Evolutionary conservation across 352 stramenopile genomes (phyloP), one percentile per base, ranked within the genome.

Genomic region (Thraustochytrium sp.): DNA sequence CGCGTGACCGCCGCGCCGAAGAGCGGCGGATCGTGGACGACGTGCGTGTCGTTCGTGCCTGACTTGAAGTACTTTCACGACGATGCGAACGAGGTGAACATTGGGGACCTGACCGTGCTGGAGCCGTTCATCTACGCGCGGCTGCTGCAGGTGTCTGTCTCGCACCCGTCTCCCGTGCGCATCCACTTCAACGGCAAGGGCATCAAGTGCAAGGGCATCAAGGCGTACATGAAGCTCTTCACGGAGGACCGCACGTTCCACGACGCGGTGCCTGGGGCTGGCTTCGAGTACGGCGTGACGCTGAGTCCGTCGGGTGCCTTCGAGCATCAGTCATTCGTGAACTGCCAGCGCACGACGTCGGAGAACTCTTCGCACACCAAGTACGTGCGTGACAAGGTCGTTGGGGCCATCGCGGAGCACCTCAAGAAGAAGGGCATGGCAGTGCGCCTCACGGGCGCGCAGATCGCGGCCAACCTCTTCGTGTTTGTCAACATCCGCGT

Each of bases 401-500:
- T 53, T 36, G 4, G 23, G n/a, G 5, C 4, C 62, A 74, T 74
- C n/a, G n/a, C 40, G 4, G 62, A 46, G 23, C 36, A 46, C 4
- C 36, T 55, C 36, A 74, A 74, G 38, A 74, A 54, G 5, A 54
- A 54, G n/a, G 56, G n/a, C 21, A 53, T 68, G n/a, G n/a, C 56
- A 53, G 56, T 29, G 11, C 13, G 21, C 21, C n/a, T 68, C 56
- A 49, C 16, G 13, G 16, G 13, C n/a, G 21, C n/a, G 21, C n/a
- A 68, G n/a, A 68, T 68, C 56, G 18, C n/a, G n/a, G 21, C 21
- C n/a, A 29, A 68, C 21, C n/a, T 68, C 31, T 49, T 54, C 31
- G n/a, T 68, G 56, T 68, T 68, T 68, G 56, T 68, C 21, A 68
- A 68, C 56, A 68, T 68, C 34, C 21, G 34, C 18, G n/a, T 68